Percentiles rank a stretch among this genome's conserved stretches.
phyloP scores from a whole-genome alignment of 2,329 filamentous ascomycete genomes.

The Simplicillium sp. region DNA sequence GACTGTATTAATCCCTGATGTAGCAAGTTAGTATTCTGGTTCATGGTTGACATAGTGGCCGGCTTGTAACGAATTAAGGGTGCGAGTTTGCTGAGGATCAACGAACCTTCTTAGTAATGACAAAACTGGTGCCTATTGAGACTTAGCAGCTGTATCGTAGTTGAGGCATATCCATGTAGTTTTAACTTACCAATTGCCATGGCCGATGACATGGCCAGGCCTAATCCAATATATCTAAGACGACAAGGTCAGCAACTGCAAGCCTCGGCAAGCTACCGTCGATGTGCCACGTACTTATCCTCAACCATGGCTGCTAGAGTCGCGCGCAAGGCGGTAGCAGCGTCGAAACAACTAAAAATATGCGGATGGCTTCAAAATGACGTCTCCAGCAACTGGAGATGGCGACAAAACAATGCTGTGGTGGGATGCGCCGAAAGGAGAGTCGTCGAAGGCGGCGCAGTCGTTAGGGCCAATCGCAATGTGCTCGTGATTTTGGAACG shows the following conservation, averaged over 20 bases:
- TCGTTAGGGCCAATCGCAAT: too few relatives aligned
- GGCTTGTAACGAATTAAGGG: neutral
- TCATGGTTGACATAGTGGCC: neutral
- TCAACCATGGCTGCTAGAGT: conserved; percentile 24
- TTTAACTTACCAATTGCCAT: conserved; percentile 60
- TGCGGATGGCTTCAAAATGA: too few relatives aligned
- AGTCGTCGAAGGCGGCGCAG: too few relatives aligned
- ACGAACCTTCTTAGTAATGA: conserved; percentile 93
- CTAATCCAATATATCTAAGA: conserved; percentile 65
- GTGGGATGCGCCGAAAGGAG: too few relatives aligned
- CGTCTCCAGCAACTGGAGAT: too few relatives aligned
- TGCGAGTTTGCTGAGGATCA: neutral
- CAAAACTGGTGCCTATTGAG: conserved; percentile 76
- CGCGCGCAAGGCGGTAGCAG: too few relatives aligned
- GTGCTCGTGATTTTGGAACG: too few relatives aligned
- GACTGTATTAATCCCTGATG: conserved; percentile 77
- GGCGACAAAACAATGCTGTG: too few relatives aligned
- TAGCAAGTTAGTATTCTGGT: neutral
- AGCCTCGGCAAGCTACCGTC: neutral
- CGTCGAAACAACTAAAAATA: too few relatives aligned
- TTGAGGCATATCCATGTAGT: conserved; percentile 2
- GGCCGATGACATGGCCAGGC: conserved; percentile 64
- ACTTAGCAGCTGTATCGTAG: conserved; percentile 11
- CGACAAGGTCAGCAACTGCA: conserved; percentile 1
- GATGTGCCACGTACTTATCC: conserved; percentile 29